A percentile compares a stretch with the other conserved stretches of the same genome.
Evolutionary conservation across 352 stramenopile species (phyloP).

Genomic region (Pythium oligandrum): DNA sequence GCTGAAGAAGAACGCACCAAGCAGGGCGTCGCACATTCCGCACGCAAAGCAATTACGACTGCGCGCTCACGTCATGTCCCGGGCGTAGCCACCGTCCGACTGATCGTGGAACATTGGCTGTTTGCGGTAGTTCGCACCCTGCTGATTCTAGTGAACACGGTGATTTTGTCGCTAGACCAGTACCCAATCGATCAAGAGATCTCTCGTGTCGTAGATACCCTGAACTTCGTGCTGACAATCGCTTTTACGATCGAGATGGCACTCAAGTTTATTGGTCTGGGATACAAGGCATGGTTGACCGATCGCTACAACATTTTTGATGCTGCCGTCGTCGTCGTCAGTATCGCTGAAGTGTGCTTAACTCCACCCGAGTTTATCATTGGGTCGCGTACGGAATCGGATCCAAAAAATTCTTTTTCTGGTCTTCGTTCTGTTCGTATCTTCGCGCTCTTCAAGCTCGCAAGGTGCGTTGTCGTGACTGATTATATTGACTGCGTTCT

Average conservation of each 20-base stretch:
- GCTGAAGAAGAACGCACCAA: neutral
- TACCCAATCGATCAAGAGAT: constrained; percentile 17
- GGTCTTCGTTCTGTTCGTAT: constrained; percentile 53
- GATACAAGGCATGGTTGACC: constrained; percentile 18
- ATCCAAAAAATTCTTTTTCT: constrained; percentile 12
- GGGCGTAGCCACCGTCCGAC: too few relatives aligned
- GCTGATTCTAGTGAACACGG: constrained; percentile 38
- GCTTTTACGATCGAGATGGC: constrained; percentile 17
- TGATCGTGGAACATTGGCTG: too few relatives aligned
- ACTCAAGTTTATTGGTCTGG: constrained; percentile 41
- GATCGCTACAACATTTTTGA: constrained; percentile 51
- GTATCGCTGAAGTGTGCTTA: neutral
- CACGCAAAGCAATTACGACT: too few relatives aligned
- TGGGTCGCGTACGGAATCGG: neutral
- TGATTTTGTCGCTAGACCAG: constrained; percentile 33
- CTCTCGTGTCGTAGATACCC: constrained; percentile 10
- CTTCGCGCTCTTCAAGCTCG: constrained; percentile 68
- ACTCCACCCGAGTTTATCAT: neutral
- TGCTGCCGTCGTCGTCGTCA: constrained; percentile 22
- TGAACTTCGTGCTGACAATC: constrained; percentile 21
- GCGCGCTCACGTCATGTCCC: too few relatives aligned
- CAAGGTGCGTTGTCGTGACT: constrained; percentile 8
- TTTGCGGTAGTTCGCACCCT: constrained; percentile 25
- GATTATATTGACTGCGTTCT: neutral
- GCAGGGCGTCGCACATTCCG: too few relatives aligned